Percentiles rank a stretch among this genome's conserved stretches.
These are phyloP conservation scores for Aspergillus heteromorphus DNA, from an alignment of 495 filamentous ascomycete species.

Conservation along the genomic window DNA sequence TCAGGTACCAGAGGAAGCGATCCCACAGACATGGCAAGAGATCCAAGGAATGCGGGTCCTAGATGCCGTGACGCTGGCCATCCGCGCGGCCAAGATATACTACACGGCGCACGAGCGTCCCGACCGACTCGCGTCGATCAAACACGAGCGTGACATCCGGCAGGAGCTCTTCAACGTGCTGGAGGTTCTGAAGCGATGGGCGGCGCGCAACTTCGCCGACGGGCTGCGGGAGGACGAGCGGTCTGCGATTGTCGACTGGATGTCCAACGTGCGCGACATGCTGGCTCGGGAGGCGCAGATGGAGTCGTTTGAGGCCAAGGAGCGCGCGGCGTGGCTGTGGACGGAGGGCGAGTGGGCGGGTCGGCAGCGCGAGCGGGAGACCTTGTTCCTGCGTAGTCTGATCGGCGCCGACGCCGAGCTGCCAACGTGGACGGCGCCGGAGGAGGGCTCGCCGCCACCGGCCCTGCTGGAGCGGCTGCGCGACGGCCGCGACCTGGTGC, in stretches of 20 bases:
- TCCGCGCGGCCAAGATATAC: slow-evolving; percentile 90
- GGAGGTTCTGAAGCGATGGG: slow-evolving; percentile 87
- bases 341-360: slow-evolving; percentile 72
- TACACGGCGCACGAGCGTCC: slow-evolving; percentile 84
- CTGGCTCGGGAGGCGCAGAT: slow-evolving; percentile 66
- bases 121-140: slow-evolving; percentile 76
- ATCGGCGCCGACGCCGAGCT: slow-evolving; percentile 45
- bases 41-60: slow-evolving; percentile 87
- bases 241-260: slow-evolving; percentile 68
- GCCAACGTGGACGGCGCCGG: slow-evolving; percentile 64
- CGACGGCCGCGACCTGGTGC: slow-evolving; percentile 75
- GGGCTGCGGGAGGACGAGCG: slow-evolving; percentile 74
- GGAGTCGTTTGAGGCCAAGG: slow-evolving; percentile 65
- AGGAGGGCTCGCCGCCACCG: slow-evolving; percentile 57
- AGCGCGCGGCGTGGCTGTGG: slow-evolving; percentile 76
- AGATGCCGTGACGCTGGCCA: slow-evolving; percentile 87
- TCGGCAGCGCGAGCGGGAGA: slow-evolving; percentile 70
- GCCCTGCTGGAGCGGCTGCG: slow-evolving; percentile 68
- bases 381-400: slow-evolving; percentile 70
- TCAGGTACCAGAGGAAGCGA: slow-evolving; percentile 16
- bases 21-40: slow-evolving; percentile 66
- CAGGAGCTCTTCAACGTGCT: slow-evolving; percentile 77
- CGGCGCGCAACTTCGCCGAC: slow-evolving; percentile 77
- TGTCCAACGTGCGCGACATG: slow-evolving; percentile 67
- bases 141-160: slow-evolving; percentile 74